A percentile compares a stretch with the other conserved stretches of the same genome.
phyloP scores from a whole-genome alignment of 2,329 filamentous ascomycete species.

The Thielaviopsis musarum region DNA sequence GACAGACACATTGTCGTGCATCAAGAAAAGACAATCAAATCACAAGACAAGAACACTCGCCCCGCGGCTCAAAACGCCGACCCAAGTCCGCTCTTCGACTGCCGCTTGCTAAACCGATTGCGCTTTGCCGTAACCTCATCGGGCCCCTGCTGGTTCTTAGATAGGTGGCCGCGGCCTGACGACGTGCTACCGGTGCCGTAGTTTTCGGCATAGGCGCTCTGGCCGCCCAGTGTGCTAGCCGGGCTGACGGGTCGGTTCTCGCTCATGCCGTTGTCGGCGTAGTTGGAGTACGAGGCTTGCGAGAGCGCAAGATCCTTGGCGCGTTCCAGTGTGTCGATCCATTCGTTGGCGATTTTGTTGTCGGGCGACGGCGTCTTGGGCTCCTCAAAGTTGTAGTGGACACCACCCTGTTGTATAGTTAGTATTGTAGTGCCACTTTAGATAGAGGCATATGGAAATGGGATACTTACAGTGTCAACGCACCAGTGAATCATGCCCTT shows the following conservation, averaged over 20 bases:
- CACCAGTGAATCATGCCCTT: conserved; percentile 81
- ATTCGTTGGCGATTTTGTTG: conserved; percentile 55
- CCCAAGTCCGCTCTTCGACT: conserved; percentile 86
- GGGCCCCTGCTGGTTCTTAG: conserved; percentile 38
- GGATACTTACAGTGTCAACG: conserved; percentile 69
- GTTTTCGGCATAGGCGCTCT: conserved; percentile 34
- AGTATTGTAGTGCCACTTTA: not conserved
- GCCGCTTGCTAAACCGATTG: conserved; percentile 73
- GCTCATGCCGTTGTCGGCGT: conserved; percentile 53
- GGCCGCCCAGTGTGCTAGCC: conserved; percentile 51
- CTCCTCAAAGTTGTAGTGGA: conserved; percentile 88
- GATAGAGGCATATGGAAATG: not conserved
- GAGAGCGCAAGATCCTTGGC: conserved; percentile 71
- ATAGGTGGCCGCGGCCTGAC: conserved; percentile 38
- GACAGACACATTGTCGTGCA: conserved; percentile 1
- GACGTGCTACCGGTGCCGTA: conserved; percentile 13
- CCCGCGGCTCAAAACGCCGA: conserved; percentile 50
- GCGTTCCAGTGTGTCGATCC: conserved; percentile 76
- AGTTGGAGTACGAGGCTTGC: conserved; percentile 43
- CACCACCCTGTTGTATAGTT: conserved; percentile 47
- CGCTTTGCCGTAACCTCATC: conserved; percentile 37
- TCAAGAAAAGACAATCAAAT: not conserved
- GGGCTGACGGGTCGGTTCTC: conserved; percentile 60
- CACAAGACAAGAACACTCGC: not conserved
- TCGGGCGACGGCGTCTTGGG: conserved; percentile 51